Evolutionary conservation across 2,329 filamentous ascomycete genomes (phyloP).

Genomic region (Catunica adiposa): DNA sequence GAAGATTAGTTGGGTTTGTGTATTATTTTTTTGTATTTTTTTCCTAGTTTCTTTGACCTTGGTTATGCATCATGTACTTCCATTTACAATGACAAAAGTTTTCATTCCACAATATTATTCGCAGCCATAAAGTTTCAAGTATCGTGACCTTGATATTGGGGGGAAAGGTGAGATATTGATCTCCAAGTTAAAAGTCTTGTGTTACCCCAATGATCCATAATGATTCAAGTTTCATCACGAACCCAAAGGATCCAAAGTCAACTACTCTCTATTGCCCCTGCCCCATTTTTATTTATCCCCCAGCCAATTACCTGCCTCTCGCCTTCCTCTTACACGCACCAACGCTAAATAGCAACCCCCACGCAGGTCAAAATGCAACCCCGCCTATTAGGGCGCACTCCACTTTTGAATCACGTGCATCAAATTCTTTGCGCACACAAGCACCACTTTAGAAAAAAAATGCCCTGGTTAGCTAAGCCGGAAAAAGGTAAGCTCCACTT

Average conservation of each 20-base stretch:
- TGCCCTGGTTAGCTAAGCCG: slow-evolving; percentile 12
- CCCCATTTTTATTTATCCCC: background rate
- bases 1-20: background rate
- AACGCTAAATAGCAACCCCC: slow-evolving; percentile 2
- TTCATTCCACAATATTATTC: background rate
- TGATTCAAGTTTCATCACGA: too few relatives aligned
- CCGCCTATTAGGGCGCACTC: slow-evolving; percentile 11
- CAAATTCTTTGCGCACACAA: slow-evolving; percentile 10
- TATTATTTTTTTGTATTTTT: background rate
- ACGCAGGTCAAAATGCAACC: background rate
- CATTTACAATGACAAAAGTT: background rate
- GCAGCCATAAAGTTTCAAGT: too few relatives aligned
- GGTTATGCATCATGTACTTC: background rate
- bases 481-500: slow-evolving; percentile 12
- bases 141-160: background rate
- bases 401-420: slow-evolving; percentile 13
- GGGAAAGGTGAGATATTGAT: background rate
- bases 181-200: background rate
- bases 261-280: too few relatives aligned
- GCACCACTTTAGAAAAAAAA: slow-evolving; percentile 11
- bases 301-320: background rate
- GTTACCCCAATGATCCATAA: background rate
- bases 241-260: too few relatives aligned
- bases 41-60: background rate
- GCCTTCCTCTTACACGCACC: background rate